Base-by-base conservation (phyloP, 164 flowering plant genomes). In the Nymphaea colorata region DNA sequence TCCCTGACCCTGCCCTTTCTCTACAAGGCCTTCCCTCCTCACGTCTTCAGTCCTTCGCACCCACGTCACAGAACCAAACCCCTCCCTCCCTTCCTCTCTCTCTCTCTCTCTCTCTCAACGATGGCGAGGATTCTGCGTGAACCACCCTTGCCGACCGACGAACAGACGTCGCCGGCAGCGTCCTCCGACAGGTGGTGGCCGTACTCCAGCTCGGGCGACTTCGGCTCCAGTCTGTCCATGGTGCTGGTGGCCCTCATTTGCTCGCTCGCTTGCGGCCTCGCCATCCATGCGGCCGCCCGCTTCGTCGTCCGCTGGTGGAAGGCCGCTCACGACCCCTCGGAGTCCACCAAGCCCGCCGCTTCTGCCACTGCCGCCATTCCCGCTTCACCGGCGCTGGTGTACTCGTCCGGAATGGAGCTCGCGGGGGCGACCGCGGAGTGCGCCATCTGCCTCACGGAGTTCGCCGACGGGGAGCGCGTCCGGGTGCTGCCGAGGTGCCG, bases 371-470 rank as follows among this genome's bases (percentile, higher is more conserved):
- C 36, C 36, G 36, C 36, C 36, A 25, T 25, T 10, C 57, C 3
- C 3, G 14, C 14, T 3, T 3, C 14, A 15, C 57, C 57, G 57
- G 14, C 57, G 57, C 57, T 51, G 14, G 57, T 51, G 57, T 51
- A 8, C 57, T 51, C 41, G 16, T 41, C 25, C 16, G 64, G 78
- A 66, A 68, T 78, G 69, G 76, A 74, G 66, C 76, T 76, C 0
- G 81, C 82, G 11, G 71, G 67, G 8, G 85, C 36, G 36, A 25
- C 63, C 64, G 77, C 75, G 4, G 83, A 79, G 72, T 85, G 88
- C 66, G 77, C 80, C 7, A 83, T 85, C 61, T 85, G 88, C 73
- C 74, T 85, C 76, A 68, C 82, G 15, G 86, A 85, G 69, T 85
- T 83, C 53, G 76, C 72, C 44, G 76, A 79, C 36, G 87, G 89